Conservation (phyloP, 2,329 filamentous ascomycete species). For the Aspergillus latus region DNA sequence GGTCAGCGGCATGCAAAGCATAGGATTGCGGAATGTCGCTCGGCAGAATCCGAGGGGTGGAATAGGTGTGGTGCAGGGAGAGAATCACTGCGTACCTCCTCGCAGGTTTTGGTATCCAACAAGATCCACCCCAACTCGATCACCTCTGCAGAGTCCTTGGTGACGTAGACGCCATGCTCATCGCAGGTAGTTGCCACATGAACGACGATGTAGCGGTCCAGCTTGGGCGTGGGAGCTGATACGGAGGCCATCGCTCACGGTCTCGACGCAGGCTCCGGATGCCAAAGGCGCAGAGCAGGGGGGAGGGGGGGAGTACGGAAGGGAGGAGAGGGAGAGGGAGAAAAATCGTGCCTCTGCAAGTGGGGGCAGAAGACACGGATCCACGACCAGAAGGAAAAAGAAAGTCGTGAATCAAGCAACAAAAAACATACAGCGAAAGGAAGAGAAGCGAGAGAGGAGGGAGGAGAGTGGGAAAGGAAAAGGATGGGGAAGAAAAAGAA, state of each 20-base stretch:
- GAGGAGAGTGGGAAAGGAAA: constrained; percentile 26
- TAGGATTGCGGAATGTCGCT: constrained; percentile 21
- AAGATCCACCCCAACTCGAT: constrained; percentile 99
- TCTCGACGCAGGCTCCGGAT: constrained; percentile 18
- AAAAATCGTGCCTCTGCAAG: constrained; percentile 29
- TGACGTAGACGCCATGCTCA: constrained; percentile 98
- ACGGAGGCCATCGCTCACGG: constrained; percentile 44
- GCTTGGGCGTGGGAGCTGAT: constrained; percentile 62
- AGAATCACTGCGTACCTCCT: constrained; percentile 68
- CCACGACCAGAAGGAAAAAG: constrained; percentile 25
- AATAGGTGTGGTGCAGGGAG: constrained; percentile 13
- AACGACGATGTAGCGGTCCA: constrained; percentile 97
- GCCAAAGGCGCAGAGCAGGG: constrained; percentile 31
- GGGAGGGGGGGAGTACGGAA: constrained; percentile 17
- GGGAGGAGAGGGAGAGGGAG: constrained; percentile 18
- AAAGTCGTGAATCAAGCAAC: constrained; percentile 34
- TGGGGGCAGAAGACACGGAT: constrained; percentile 29
- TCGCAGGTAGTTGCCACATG: constrained; percentile 99
- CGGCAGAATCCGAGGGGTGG: neutral
- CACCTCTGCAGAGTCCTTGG: constrained; percentile 97
- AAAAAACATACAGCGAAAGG: constrained; percentile 21
- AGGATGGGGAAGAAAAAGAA: constrained; percentile 32
- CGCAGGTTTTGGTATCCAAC: constrained; percentile 83
- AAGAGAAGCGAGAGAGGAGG: constrained; percentile 17
- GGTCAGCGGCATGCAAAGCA: constrained; percentile 25